Percentiles rank a stretch among this genome's conserved stretches.
Conservation (phyloP, 129 eudicot species). For the Helianthus tuberosus region DNA sequence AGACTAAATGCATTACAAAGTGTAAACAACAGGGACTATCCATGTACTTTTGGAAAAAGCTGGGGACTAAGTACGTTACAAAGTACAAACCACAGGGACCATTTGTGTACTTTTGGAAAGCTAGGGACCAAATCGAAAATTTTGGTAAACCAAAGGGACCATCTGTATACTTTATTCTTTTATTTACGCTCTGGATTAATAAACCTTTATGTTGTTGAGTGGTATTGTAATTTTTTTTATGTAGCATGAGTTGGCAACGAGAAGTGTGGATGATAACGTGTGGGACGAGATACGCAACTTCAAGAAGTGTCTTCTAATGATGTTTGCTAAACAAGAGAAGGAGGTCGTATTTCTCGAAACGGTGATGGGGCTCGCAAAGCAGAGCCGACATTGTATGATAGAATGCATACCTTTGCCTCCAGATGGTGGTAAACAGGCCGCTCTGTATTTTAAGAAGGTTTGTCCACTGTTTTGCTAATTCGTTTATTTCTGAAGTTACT, state of each 20-base stretch:
- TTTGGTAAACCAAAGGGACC: too few relatives aligned
- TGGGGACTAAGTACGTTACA: too few relatives aligned
- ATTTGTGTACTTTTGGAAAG: too few relatives aligned
- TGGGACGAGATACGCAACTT: constrained; percentile 94
- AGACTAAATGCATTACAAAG: too few relatives aligned
- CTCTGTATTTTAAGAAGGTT: constrained; percentile 92
- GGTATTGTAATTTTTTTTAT: background rate
- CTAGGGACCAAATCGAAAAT: too few relatives aligned
- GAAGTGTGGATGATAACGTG: constrained; percentile 79
- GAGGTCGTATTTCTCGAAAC: constrained; percentile 86
- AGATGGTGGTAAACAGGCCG: constrained; percentile 75
- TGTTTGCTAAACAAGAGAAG: constrained; percentile 89
- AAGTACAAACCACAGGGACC: too few relatives aligned
- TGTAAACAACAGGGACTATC: too few relatives aligned
- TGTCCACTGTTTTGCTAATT: background rate
- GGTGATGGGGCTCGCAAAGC: constrained; percentile 75
- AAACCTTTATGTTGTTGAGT: too few relatives aligned
- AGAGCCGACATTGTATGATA: constrained; percentile 83
- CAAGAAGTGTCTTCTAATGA: constrained; percentile 88
- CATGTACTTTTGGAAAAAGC: too few relatives aligned
- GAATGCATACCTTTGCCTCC: constrained; percentile 92
- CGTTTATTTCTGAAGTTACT: background rate
- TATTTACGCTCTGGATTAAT: background rate
- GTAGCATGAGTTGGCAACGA: constrained; percentile 86
- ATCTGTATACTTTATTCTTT: background rate